phyloP scores from a whole-genome alignment of 768 basidiomycete genomes.

The Termitomyces sp. region DNA sequence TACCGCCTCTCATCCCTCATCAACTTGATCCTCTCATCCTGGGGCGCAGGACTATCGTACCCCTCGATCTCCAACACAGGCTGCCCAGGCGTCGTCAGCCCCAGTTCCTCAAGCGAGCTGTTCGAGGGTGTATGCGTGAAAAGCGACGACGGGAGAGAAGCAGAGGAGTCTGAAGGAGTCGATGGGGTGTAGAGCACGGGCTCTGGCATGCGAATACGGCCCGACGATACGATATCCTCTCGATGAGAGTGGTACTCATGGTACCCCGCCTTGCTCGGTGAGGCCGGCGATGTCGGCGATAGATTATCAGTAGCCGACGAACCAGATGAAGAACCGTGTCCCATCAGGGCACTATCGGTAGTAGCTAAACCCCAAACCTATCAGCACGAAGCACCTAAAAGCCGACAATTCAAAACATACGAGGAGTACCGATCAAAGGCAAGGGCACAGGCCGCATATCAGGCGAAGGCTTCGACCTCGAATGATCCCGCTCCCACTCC shows the following conservation, averaged over 20 bases:
- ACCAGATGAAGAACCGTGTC: conserved; percentile 9
- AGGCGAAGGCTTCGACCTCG: conserved; percentile 31
- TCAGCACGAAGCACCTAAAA: neutral
- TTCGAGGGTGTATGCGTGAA: conserved; percentile 25
- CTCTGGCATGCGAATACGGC: conserved; percentile 34
- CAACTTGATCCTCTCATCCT: too few relatives aligned
- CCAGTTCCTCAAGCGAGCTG: conserved; percentile 21
- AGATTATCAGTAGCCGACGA: conserved; percentile 8
- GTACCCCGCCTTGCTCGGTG: conserved; percentile 6
- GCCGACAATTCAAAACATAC: conserved; percentile 18
- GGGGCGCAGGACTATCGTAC: too few relatives aligned
- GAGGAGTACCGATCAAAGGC: conserved; percentile 17
- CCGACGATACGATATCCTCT: conserved; percentile 30
- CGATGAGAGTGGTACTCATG: too few relatives aligned
- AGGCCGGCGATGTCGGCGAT: neutral
- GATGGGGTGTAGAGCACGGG: conserved; percentile 34
- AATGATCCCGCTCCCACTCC: conserved; percentile 16
- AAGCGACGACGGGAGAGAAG: conserved; percentile 29
- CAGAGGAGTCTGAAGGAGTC: conserved; percentile 16
- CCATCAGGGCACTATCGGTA: conserved; percentile 1
- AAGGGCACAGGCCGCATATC: conserved; percentile 37
- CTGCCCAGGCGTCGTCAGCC: neutral
- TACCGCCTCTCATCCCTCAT: conserved; percentile 65
- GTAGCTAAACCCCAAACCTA: neutral
- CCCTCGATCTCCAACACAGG: conserved; percentile 19